Percentiles rank a stretch among this genome's conserved stretches.
These are phyloP conservation scores for Xerocomus nothofagi DNA, from an alignment of 1,284 basidiomycete species.

Conservation along the genomic window DNA sequence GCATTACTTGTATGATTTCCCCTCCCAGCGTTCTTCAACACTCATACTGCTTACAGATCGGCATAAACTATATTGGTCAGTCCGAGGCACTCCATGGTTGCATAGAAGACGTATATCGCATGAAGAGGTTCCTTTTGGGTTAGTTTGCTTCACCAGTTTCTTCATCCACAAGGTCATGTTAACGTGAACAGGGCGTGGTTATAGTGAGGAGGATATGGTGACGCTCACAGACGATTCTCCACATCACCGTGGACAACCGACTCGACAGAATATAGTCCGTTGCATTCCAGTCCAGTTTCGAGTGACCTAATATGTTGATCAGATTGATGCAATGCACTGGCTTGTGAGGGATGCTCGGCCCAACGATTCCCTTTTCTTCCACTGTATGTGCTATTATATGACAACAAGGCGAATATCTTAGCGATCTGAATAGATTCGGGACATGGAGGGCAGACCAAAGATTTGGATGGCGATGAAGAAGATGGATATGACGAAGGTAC, in stretches of 20 bases:
- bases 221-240: constrained; percentile 76
- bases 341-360: constrained; percentile 77
- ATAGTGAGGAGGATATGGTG: constrained; percentile 83
- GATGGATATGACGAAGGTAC: constrained; percentile 40
- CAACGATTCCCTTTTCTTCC: constrained; percentile 91
- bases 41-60: constrained; percentile 49
- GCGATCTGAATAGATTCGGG: constrained; percentile 41
- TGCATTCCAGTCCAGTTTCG: neutral
- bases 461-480: constrained; percentile 45
- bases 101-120: constrained; percentile 85
- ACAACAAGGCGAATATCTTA: neutral
- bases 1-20: constrained; percentile 64
- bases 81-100: constrained; percentile 71
- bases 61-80: constrained; percentile 81
- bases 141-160: constrained; percentile 24
- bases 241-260: constrained; percentile 68
- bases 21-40: neutral
- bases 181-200: constrained; percentile 45
- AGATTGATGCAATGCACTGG: constrained; percentile 87
- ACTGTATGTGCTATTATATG: constrained; percentile 55
- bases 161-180: neutral
- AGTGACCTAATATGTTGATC: constrained; percentile 3
- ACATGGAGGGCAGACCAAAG: constrained; percentile 58
- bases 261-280: constrained; percentile 78
- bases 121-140: constrained; percentile 73